Base-by-base conservation (phyloP, 495 filamentous ascomycete genomes). In the Bathelium albidoporum region DNA sequence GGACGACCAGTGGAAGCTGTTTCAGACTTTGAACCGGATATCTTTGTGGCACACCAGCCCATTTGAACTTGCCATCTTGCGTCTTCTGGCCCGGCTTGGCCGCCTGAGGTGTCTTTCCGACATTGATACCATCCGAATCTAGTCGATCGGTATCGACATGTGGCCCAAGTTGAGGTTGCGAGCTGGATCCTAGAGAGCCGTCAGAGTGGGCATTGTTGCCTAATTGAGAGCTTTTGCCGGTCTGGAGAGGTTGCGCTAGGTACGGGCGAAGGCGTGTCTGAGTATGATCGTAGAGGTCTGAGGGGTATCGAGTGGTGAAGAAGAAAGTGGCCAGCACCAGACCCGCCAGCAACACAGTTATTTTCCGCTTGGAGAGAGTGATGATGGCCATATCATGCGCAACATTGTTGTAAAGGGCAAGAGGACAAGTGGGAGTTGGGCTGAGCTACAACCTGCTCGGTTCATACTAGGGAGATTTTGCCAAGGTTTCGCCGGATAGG, bases 21-120 rank as follows among this genome's bases (percentile, higher is more conserved):
- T 58, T 66, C 7, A 68, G 24, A 28, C 43, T 62, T 9, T 59
- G 43, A 28, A 70, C 68, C 1, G 68, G 66, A 49, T 70, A 61
- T 22, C 61, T 60, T 52, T 63, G 58, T 12, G 66, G 66, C 11
- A 68, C 49, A 52, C 65, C 26, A 43, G 49, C 58, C 68, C 68
- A 70, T 41, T 58, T 39, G 61, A 69, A 69, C 62, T 60, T 62
- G 9, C 49, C 49, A 26, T 29, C 24, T 12, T 9, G 12, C 24
- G 49, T 55, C 49, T 55, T 55, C 16, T 55, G 49, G 5, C 49
- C 49, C 20, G 49, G 49, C 24, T 55, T 55, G 11, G 20, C 49
- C 20, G 49, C n/a, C 24, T 55, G 49, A 9, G 49, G 49, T 16
- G 49, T 55, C 29, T 55, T 55, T 29, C 49, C 49, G 16, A 55